Percentiles rank a stretch among this genome's conserved stretches.
Evolutionary conservation across 345 rosid genomes (phyloP).

Genomic region (Boechera stricta): DNA sequence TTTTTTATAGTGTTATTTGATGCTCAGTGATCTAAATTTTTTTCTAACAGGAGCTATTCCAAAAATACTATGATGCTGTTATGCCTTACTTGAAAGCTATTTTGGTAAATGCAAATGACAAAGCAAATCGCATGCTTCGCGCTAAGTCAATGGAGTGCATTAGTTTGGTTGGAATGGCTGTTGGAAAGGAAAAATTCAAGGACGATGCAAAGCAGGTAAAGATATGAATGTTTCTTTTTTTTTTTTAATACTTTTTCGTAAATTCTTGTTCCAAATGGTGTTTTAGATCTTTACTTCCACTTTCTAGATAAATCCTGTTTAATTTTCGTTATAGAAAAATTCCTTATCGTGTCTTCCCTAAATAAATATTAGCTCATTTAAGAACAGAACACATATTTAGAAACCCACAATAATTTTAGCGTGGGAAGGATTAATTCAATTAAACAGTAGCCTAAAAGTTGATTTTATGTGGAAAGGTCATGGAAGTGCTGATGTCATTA

Average conservation of each 20-base stretch:
- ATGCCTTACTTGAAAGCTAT: conserved; percentile 47
- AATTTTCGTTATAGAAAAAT: background rate
- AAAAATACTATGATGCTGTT: conserved; percentile 44
- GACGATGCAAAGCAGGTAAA: conserved; percentile 74
- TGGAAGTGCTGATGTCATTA: conserved; percentile 73
- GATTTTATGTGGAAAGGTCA: conserved; percentile 52
- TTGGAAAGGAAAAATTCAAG: conserved; percentile 74
- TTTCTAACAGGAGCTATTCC: conserved; percentile 58
- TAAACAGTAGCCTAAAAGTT: conserved; percentile 26
- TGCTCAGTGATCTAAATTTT: conserved; percentile 14
- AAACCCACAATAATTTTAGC: no score
- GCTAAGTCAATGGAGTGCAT: conserved; percentile 85
- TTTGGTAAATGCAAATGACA: conserved; percentile 34
- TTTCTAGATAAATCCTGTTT: background rate
- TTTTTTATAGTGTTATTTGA: background rate
- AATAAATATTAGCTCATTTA: background rate
- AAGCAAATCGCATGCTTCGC: conserved; percentile 73
- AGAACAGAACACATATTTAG: no score
- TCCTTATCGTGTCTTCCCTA: background rate
- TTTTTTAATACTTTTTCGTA: background rate
- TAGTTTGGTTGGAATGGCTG: conserved; percentile 83
- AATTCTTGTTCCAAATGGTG: conserved; percentile 1
- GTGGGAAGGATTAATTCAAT: background rate
- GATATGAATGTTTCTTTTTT: background rate
- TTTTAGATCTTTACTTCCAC: background rate